A percentile compares a stretch with the other conserved stretches of the same genome.
Evolutionary conservation across 192 early-diverging fungal genomes (phyloP).

Genomic region (Backusella morwellensis): DNA sequence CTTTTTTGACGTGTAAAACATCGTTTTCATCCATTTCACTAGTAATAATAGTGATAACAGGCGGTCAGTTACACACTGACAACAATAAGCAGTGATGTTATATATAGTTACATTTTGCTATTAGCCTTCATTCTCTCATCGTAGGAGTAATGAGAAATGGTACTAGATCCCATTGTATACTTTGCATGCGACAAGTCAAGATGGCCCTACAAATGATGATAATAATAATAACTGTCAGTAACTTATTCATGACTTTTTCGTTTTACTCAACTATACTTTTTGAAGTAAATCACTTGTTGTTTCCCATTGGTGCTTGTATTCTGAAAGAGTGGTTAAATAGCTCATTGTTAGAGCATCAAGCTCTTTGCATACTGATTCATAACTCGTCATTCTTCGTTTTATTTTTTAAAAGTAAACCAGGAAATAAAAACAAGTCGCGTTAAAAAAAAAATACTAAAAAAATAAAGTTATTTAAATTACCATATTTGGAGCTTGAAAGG

Average conservation of each 20-base stretch:
- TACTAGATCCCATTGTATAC: slow-evolving; percentile 43
- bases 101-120: slow-evolving; percentile 25
- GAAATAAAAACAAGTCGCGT: not conserved
- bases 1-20: not conserved
- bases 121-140: slow-evolving; percentile 45
- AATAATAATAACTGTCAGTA: too few relatives aligned
- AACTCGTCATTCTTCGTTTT: not conserved
- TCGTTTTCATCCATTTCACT: not conserved
- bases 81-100: not conserved
- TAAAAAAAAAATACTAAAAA: not conserved
- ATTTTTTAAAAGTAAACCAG: not conserved
- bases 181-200: slow-evolving; percentile 44
- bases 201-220: slow-evolving; percentile 25
- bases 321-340: slow-evolving; percentile 19
- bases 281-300: slow-evolving; percentile 15
- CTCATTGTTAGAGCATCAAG: slow-evolving; percentile 18
- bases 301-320: slow-evolving; percentile 28
- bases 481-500: not conserved
- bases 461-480: not conserved
- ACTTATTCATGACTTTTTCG: not conserved
- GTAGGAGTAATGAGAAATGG: slow-evolving; percentile 34
- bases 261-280: slow-evolving; percentile 18
- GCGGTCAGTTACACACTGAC: not conserved
- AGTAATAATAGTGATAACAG: not conserved
- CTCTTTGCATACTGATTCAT: slow-evolving; percentile 16